Percentiles rank a stretch among this genome's conserved stretches.
These are phyloP conservation scores for Eremochloa ophiuroides DNA, from an alignment of 176 grass and related monocot genomes.

Conservation along the genomic window DNA sequence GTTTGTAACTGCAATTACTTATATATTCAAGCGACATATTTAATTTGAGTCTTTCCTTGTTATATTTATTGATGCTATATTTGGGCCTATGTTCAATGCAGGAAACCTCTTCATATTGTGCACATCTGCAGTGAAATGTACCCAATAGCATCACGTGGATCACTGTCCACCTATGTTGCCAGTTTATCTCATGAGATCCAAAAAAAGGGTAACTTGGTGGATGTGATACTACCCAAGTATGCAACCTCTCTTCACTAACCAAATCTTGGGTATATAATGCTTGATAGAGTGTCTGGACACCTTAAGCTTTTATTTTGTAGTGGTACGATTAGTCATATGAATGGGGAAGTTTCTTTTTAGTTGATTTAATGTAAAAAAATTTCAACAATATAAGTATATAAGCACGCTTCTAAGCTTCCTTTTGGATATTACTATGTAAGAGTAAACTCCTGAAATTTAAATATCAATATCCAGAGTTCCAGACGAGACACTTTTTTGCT, in stretches of 20 bases:
- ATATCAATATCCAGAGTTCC: background rate
- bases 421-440: background rate
- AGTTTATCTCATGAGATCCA: constrained; percentile 52
- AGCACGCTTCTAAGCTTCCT: background rate
- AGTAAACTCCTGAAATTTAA: background rate
- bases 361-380: background rate
- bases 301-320: background rate
- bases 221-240: constrained; percentile 69
- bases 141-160: constrained; percentile 36
- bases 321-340: background rate
- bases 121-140: constrained; percentile 61
- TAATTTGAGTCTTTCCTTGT: background rate
- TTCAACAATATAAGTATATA: background rate
- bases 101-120: constrained; percentile 49
- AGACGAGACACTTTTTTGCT: background rate
- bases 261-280: background rate
- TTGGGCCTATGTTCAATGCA: constrained; percentile 16
- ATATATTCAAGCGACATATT: background rate
- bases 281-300: background rate
- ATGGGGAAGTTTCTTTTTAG: background rate
- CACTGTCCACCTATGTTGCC: constrained; percentile 46
- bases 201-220: constrained; percentile 54
- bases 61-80: background rate
- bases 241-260: background rate
- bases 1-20: background rate